Base-by-base conservation (phyloP, 2,329 filamentous ascomycete genomes). In the Fusarium tanahbumbuense region DNA sequence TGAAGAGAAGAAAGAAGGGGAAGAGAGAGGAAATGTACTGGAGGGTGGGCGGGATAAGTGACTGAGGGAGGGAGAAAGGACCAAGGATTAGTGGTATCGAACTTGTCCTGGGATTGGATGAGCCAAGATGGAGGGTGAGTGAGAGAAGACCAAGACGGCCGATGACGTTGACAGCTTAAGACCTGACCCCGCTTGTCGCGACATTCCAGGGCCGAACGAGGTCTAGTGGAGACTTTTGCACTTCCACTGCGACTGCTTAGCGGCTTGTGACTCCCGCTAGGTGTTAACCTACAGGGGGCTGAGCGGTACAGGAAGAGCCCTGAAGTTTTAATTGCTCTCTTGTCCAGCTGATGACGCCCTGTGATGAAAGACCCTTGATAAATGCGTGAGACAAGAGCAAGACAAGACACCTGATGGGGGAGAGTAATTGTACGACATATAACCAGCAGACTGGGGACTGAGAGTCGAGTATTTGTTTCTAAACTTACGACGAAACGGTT, bases 121-220 rank as follows among this genome's bases (percentile, higher is more conserved):
- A 65, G 23, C 30, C 49, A 62, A 59, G 42, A 72, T 66, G 70
- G 65, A 49, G 40, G 59, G 53, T 64, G 59, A 72, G 69, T 65
- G 71, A 59, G 56, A 27, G 50, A 49, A 57, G 48, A 62, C 55
- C 49, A 45, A 56, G 48, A 60, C 50, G 73, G 60, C 56, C 66
- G 72, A 75, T 75, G 73, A 75, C 73, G 73, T 75, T 75, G 65
- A 70, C 70, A 48, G 63, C 28, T 64, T 60, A 50, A 60, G 28
- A 37, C 32, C 34, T 59, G 25, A 67, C 72, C 73, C 72, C 73
- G 68, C 69, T 73, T 56, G 53, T 56, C 37, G 59, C 52, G 54
- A 74, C 30, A 23, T 70, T 73, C 56, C 70, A 69, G 68, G 55
- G 68, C 68, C 56, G 56, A 64, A 74, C 56, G 45, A 41, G 49